These are phyloP conservation scores for Nothophaeocryptopus gaeumannii DNA, from an alignment of 2,329 filamentous ascomycete genomes.

Conservation along the genomic window DNA sequence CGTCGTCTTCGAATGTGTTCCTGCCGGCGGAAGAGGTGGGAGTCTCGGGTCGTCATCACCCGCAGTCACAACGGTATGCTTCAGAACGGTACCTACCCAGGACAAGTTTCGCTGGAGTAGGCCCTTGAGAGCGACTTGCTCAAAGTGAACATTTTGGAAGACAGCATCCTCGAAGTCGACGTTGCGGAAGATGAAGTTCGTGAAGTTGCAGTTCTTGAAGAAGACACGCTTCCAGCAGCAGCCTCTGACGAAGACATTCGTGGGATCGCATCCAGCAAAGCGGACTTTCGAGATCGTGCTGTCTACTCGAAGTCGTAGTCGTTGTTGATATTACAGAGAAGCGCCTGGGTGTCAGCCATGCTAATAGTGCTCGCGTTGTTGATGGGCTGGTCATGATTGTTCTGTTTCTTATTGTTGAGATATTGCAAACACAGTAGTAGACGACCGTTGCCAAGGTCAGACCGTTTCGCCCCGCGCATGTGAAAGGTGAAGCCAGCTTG, in stretches of 20 bases:
- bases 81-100: neutral
- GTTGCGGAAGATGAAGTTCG: neutral
- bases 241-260: neutral
- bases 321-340: neutral
- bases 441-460: too few relatives aligned
- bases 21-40: too few relatives aligned
- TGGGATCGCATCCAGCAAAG: neutral
- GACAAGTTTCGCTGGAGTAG: neutral
- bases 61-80: neutral
- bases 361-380: too few relatives aligned
- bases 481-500: too few relatives aligned
- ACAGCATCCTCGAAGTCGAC: neutral
- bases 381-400: too few relatives aligned
- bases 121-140: neutral
- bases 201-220: neutral
- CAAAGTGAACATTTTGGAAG: neutral
- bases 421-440: too few relatives aligned
- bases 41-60: too few relatives aligned
- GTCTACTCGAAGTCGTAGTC: constrained; percentile 2
- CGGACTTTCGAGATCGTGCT: neutral
- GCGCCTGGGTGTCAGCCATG: too few relatives aligned
- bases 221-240: neutral
- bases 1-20: too few relatives aligned
- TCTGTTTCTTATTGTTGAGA: too few relatives aligned
- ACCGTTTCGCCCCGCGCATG: too few relatives aligned